Conservation (phyloP, 2,329 filamentous ascomycete genomes). For the Bipolaris gigantea region DNA sequence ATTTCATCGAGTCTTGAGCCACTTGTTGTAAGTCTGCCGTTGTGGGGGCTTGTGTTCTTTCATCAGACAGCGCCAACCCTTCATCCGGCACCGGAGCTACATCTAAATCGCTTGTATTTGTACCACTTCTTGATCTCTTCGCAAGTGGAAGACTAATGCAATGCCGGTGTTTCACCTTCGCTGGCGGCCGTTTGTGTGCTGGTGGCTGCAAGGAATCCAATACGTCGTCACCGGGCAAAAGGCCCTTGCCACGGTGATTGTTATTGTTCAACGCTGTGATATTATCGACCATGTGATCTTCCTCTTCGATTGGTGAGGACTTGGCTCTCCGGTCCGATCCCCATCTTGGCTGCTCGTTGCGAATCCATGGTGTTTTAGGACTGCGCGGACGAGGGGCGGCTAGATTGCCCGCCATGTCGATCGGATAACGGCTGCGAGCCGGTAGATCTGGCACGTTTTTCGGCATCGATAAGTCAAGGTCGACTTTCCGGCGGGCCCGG, state of each 20-base stretch:
- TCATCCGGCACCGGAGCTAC: conserved; percentile 12
- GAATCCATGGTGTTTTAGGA: conserved; percentile 31
- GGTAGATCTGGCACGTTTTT: conserved; percentile 24
- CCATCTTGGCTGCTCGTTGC: conserved; percentile 18
- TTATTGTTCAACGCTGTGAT: not conserved
- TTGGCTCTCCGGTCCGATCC: conserved; percentile 4
- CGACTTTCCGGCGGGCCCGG: conserved; percentile 34
- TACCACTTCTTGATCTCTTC: conserved; percentile 15
- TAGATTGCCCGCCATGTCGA: conserved; percentile 16
- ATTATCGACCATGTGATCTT: conserved; percentile 8
- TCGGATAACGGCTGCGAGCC: conserved; percentile 19
- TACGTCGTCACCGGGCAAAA: conserved; percentile 15
- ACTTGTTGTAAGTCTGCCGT: conserved; percentile 22
- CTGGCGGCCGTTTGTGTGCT: conserved; percentile 10
- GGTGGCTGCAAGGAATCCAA: conserved; percentile 11
- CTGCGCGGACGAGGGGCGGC: conserved; percentile 30
- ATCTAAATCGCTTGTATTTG: conserved; percentile 18
- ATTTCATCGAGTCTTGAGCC: conserved; percentile 12
- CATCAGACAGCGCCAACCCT: conserved; percentile 7
- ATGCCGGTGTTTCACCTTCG: conserved; percentile 16
- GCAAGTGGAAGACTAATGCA: conserved; percentile 13
- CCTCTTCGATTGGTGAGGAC: conserved; percentile 19
- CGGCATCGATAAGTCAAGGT: conserved; percentile 34
- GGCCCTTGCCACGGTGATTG: not conserved
- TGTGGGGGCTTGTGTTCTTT: conserved; percentile 6